Evolutionary conservation across 495 filamentous ascomycete species (phyloP), one percentile per base, ranked within the genome.

Genomic region (Aspergillus mulundensis): DNA sequence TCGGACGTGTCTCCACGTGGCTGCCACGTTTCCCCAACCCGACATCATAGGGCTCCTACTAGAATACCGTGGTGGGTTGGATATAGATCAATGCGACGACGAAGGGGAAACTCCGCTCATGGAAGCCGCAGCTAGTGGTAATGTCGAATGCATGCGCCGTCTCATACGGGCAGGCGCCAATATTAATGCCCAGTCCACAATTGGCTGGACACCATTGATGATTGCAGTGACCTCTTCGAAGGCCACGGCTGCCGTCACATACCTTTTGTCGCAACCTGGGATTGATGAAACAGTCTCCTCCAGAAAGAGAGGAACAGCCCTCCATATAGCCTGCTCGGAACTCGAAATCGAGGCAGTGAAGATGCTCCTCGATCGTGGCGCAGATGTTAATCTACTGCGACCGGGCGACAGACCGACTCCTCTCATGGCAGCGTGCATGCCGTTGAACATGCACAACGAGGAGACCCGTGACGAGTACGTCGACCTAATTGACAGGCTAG

Each of bases 131-230:
- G 14, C 0, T 5, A n/a, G 18, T 5, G 28, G 46, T 8, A 38
- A 38, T 15, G 6, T 38, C 1, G 46, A 50, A 11, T 50, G 46
- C 16, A 38, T 50, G 1, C 46, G 30, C 2, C 46, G 46, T 1
- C 46, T 50, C 30, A 10, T 50, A 38, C 46, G 34, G 18, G 46
- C 46, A 34, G 46, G 46, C 7, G 46, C 46, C 10, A 30, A 50
- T 38, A 21, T 50, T 6, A 50, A 50, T 36, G 28, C 46, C 12
- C 46, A 50, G 46, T 11, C 18, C 18, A 21, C 46, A n/a, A 7
- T 21, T 20, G 46, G 46, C 0, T 50, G 28, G 46, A 50, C 46
- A 21, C n/a, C 30, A 12, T 50, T 50, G 8, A 50, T 50, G 28
- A n/a, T 1, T 5, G 46, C 46, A 0, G 2, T 38, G 10, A 3